A percentile compares a stretch with the other conserved stretches of the same genome.
Evolutionary conservation across 78 protist genomes (phyloP).

Genomic region (Tieghemostelium lacteum): DNA sequence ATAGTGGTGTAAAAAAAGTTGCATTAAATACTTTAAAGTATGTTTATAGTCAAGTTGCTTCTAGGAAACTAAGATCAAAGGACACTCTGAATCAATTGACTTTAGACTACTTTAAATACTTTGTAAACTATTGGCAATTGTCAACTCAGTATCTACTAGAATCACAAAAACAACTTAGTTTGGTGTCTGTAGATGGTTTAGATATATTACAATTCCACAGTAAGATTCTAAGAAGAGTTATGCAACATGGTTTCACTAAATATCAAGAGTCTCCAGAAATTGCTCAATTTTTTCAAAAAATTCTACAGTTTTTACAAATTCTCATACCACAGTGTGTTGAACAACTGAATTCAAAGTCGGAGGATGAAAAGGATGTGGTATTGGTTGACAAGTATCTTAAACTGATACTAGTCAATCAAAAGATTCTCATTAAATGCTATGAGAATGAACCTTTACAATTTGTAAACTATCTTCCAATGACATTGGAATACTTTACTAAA

Average conservation of each 20-base stretch:
- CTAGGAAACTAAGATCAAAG: constrained; percentile 15
- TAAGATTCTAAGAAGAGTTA: not conserved
- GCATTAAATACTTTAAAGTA: constrained; percentile 29
- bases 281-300: not conserved
- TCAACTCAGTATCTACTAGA: not conserved
- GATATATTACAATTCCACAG: not conserved
- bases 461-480: constrained; percentile 23
- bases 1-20: constrained; percentile 1
- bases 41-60: constrained; percentile 47
- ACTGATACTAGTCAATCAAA: not conserved
- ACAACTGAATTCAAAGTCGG: not conserved
- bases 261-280: not conserved
- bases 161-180: not conserved
- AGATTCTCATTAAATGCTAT: constrained; percentile 34
- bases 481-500: constrained; percentile 22
- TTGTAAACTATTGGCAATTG: too few relatives aligned
- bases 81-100: not conserved
- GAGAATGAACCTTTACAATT: constrained; percentile 38
- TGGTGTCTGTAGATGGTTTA: constrained; percentile 11
- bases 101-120: not conserved
- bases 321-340: not conserved
- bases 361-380: not conserved
- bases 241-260: not conserved
- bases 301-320: not conserved
- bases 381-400: not conserved